Percentiles rank a stretch among this genome's conserved stretches.
These are phyloP conservation scores for Populus alba DNA, from an alignment of 345 rosid genomes.

Conservation along the genomic window DNA sequence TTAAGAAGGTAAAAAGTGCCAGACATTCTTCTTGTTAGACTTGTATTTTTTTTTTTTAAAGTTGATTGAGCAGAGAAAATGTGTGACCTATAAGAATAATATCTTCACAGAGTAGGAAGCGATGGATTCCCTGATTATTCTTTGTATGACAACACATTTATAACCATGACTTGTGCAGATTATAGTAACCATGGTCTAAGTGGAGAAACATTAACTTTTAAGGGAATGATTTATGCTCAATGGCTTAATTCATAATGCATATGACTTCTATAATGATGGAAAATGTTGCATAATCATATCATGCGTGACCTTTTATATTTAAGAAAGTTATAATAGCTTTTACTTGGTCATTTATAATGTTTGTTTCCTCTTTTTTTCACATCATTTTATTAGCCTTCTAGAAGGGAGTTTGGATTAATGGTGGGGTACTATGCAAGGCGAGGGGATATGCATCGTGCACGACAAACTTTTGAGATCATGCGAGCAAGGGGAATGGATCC, in stretches of 20 bases:
- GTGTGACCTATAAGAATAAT: not conserved
- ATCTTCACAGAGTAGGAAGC: not conserved
- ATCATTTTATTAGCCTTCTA: conserved; percentile 66
- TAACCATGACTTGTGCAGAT: not conserved
- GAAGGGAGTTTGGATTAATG: conserved; percentile 94
- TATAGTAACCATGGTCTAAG: not conserved
- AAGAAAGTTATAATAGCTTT: not conserved
- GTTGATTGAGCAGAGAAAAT: not conserved
- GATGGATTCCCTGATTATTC: not conserved
- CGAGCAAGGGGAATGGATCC: conserved; percentile 89
- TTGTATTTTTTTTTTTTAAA: not conserved
- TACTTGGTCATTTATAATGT: not conserved
- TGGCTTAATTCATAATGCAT: not conserved
- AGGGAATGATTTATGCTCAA: not conserved
- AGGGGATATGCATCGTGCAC: conserved; percentile 95
- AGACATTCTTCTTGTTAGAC: not conserved
- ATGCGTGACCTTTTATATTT: not conserved
- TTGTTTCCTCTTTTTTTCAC: not conserved
- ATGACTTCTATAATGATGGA: not conserved
- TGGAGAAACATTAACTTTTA: not conserved
- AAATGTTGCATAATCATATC: not conserved
- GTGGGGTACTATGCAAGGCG: conserved; percentile 88
- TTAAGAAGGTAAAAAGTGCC: conserved; percentile 57
- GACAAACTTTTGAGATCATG: conserved; percentile 92
- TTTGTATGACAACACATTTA: not conserved